Conservation (phyloP, 2,329 filamentous ascomycete genomes). For the Claviceps pazoutovae region DNA sequence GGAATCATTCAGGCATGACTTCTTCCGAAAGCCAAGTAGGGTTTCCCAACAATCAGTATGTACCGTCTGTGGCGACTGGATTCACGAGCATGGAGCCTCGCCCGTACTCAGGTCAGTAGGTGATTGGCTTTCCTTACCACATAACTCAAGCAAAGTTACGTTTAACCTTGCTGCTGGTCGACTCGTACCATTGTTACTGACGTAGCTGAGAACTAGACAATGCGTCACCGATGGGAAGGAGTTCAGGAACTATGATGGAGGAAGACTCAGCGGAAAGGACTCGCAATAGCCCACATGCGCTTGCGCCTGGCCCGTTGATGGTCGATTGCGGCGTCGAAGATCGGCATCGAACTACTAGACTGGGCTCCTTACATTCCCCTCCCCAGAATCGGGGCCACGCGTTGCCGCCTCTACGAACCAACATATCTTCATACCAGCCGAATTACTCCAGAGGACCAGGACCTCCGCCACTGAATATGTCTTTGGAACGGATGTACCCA, state of each 20-base stretch:
- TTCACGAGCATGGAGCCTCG: conserved; percentile 35
- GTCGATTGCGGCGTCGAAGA: conserved; percentile 23
- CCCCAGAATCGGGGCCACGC: conserved; percentile 27
- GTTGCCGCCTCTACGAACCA: conserved; percentile 21
- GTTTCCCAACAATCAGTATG: conserved; percentile 18
- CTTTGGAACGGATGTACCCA: conserved; percentile 12
- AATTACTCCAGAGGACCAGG: conserved; percentile 41
- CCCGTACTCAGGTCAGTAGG: conserved; percentile 36
- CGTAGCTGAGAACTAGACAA: not conserved
- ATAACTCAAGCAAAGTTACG: not conserved
- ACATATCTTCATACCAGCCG: conserved; percentile 10
- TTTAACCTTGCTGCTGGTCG: not conserved
- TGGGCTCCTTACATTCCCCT: conserved; percentile 19
- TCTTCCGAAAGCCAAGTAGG: conserved; percentile 30
- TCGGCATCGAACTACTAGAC: conserved; percentile 22
- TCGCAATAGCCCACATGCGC: conserved; percentile 36
- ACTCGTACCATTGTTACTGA: not conserved
- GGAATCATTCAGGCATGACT: conserved; percentile 14
- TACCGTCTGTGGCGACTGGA: conserved; percentile 16
- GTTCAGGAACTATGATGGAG: conserved; percentile 25
- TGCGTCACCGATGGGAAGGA: conserved; percentile 14
- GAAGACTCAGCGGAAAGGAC: conserved; percentile 27
- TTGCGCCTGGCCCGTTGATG: conserved; percentile 30
- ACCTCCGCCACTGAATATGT: conserved; percentile 39
- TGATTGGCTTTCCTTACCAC: not conserved